A percentile compares a stretch with the other conserved stretches of the same genome.
Conservation (phyloP, 352 stramenopile genomes). For the Pythium angustatum region DNA sequence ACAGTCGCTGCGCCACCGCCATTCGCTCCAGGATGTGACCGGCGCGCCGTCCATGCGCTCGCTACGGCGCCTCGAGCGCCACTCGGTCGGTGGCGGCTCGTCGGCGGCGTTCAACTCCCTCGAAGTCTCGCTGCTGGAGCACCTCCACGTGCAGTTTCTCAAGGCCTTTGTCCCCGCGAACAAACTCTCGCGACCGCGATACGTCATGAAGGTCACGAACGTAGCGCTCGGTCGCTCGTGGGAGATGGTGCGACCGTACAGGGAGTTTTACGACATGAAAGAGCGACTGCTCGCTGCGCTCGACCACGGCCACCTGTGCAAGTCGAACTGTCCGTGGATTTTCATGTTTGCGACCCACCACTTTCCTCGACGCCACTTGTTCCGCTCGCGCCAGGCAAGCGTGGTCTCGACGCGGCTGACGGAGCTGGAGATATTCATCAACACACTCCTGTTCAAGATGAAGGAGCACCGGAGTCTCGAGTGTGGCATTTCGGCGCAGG, state of each 20-base stretch:
- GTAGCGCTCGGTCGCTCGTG: slow-evolving; percentile 63
- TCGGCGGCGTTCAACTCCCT: slow-evolving; percentile 36
- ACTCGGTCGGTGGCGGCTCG: slow-evolving; percentile 34
- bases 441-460: slow-evolving; percentile 55
- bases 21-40: slow-evolving; percentile 18
- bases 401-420: slow-evolving; percentile 62
- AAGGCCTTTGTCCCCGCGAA: slow-evolving; percentile 76
- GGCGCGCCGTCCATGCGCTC: slow-evolving; percentile 10
- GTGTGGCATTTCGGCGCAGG: slow-evolving; percentile 55
- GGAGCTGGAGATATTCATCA: slow-evolving; percentile 71
- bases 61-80: slow-evolving; percentile 47
- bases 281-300: slow-evolving; percentile 54
- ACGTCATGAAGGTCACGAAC: slow-evolving; percentile 82
- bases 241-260: slow-evolving; percentile 80
- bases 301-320: slow-evolving; percentile 79
- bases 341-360: slow-evolving; percentile 81
- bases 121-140: slow-evolving; percentile 71
- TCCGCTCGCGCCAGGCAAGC: slow-evolving; percentile 62
- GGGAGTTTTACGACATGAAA: slow-evolving; percentile 82
- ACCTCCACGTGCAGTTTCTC: slow-evolving; percentile 77
- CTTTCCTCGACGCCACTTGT: slow-evolving; percentile 76
- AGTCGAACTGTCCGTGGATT: slow-evolving; percentile 81
- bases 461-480: slow-evolving; percentile 67
- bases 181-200: slow-evolving; percentile 67
- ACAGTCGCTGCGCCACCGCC: slow-evolving; percentile 18